Evolutionary conservation across 1,284 basidiomycete species (phyloP).

Genomic region (Cutaneotrichosporon spelunceum): DNA sequence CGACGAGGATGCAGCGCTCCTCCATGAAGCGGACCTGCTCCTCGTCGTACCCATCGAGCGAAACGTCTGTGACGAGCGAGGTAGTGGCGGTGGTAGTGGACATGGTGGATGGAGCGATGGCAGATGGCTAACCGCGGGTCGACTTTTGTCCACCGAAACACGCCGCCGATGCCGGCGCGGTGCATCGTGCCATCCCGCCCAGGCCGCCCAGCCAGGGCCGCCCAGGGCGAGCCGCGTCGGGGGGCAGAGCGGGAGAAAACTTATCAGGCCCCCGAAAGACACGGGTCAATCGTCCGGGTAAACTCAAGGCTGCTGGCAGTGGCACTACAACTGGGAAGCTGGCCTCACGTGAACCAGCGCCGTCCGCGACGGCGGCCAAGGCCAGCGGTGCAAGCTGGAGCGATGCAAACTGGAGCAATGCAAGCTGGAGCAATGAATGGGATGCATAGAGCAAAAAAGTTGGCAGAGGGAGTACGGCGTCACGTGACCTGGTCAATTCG

Average conservation of each 20-base stretch:
- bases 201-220: background rate
- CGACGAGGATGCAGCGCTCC: constrained; percentile 92
- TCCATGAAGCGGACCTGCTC: constrained; percentile 79
- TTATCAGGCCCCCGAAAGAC: background rate
- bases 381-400: too few relatives aligned
- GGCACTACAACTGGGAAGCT: background rate
- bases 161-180: background rate
- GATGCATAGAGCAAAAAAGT: too few relatives aligned
- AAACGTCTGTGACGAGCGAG: constrained; percentile 15
- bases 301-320: too few relatives aligned
- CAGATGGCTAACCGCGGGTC: background rate
- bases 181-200: constrained; percentile 2
- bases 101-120: background rate
- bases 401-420: too few relatives aligned
- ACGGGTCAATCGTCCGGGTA: background rate
- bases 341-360: background rate
- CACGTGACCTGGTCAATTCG: too few relatives aligned
- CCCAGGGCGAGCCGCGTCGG: too few relatives aligned
- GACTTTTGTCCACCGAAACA: constrained; percentile 6
- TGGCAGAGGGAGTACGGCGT: too few relatives aligned
- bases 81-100: constrained; percentile 3
- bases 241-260: background rate
- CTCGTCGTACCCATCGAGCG: constrained; percentile 51
- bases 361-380: too few relatives aligned
- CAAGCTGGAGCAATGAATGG: too few relatives aligned